Evolutionary conservation across 371 early-diverging fungal genomes (phyloP).

Genomic region (Syncephalastrum racemosum): DNA sequence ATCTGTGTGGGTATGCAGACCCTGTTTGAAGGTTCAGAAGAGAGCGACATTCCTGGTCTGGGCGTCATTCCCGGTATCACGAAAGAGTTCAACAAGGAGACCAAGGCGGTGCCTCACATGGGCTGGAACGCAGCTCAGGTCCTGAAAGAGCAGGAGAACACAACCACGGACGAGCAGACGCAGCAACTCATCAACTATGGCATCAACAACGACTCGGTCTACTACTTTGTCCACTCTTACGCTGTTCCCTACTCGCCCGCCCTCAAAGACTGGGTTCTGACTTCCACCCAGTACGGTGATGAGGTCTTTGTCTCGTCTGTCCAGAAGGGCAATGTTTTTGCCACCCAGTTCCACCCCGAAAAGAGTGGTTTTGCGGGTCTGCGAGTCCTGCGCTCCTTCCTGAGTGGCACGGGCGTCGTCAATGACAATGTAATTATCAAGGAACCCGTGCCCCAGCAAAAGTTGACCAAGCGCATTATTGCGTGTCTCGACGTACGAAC

Average conservation of each 20-base stretch:
- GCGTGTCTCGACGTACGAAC: constrained; percentile 97
- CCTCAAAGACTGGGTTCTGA: constrained; percentile 64
- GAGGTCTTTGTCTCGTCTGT: constrained; percentile 85
- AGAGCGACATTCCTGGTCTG: constrained; percentile 80
- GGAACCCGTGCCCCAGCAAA: constrained; percentile 45
- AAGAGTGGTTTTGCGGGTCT: constrained; percentile 93
- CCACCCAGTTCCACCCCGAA: constrained; percentile 98
- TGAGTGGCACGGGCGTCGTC: constrained; percentile 54
- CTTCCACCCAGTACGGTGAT: constrained; percentile 85
- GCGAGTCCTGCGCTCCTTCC: constrained; percentile 77
- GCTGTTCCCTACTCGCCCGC: constrained; percentile 68
- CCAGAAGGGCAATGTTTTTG: constrained; percentile 84
- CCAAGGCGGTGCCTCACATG: constrained; percentile 95
- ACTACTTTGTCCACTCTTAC: constrained; percentile 98
- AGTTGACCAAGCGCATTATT: constrained; percentile 88
- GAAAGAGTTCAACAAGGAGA: constrained; percentile 61
- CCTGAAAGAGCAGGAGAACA: constrained; percentile 27
- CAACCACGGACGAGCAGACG: constrained; percentile 9
- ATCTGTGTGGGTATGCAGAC: constrained; percentile 98
- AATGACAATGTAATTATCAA: constrained; percentile 27
- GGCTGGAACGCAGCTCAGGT: constrained; percentile 89
- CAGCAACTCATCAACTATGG: constrained; percentile 37
- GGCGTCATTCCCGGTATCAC: constrained; percentile 81
- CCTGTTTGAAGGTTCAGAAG: constrained; percentile 91
- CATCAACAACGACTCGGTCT: constrained; percentile 55